Evolutionary conservation across 257 asterid species (phyloP), one percentile per base, ranked within the genome.

Genomic region (Nemophila menziesii): DNA sequence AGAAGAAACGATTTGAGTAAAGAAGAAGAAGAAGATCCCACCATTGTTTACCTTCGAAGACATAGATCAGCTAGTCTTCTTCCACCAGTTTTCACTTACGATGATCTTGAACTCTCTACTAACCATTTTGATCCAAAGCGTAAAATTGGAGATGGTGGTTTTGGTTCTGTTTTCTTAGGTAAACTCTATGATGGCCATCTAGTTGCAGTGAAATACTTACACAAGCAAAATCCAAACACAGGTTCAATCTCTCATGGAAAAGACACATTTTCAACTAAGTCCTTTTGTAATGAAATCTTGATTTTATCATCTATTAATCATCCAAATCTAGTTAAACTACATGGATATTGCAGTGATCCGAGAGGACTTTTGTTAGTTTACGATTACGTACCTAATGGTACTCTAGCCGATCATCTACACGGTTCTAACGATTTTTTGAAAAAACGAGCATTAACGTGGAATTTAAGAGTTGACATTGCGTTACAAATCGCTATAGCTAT

Each of bases 311-410:
- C 94, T 0, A 79, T 84, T 19, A 58, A 67, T 36, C 95, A 84
- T 16, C 93, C 98, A 0, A 80, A 72, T 78, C 50, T 89, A 48
- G 94, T 89, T 5, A 84, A 76, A 66, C 92, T 89, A 11, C 92
- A 89, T 56, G 98, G 98, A 0, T 89, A 75, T 48, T 89, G 98
- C 63, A 80, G 95, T 24, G 98, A 89, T 63, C 98, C 98, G 3
- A 74, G 98, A 66, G 98, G 98, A 18, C 48, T 83, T 4, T 72
- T 89, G 29, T 57, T 89, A 60, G 94, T 80, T 0, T 89, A 80
- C 22, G 98, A 89, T 45, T 89, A 75, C 22, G 92, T 89, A 0
- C 85, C 98, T 0, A 89, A 89, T 22, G 98, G 98, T 0, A 84
- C 94, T 19, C 66, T 89, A 4, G 71, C 93, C 4, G 95, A 84